Conservation (phyloP, 345 rosid genomes). For the Eucalyptus decipiens region DNA sequence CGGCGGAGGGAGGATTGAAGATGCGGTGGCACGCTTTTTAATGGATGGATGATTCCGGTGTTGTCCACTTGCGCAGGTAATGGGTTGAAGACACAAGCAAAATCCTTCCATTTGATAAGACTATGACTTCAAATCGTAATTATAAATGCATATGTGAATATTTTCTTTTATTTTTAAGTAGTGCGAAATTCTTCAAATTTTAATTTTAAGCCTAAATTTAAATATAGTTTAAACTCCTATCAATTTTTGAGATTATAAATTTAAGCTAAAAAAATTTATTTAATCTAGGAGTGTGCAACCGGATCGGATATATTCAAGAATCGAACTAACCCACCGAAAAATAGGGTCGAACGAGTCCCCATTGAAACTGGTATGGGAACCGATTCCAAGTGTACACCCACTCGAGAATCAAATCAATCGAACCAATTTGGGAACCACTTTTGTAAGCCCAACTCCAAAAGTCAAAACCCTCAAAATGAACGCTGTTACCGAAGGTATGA, state of each 20-base stretch:
- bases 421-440: no score
- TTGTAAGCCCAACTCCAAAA: no score
- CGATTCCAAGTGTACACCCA: no score
- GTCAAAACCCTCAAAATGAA: no score
- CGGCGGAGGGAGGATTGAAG: background rate
- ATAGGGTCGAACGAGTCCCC: accelerated
- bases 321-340: accelerated
- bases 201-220: background rate
- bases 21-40: background rate
- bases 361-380: accelerated
- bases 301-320: accelerated
- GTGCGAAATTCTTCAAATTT: no score
- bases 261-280: background rate
- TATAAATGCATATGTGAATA: background rate
- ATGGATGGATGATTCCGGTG: background rate
- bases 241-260: background rate
- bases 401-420: accelerated
- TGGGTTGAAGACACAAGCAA: accelerated
- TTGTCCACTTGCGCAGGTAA: background rate
- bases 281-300: accelerated
- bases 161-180: background rate
- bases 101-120: background rate
- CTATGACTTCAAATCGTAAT: background rate
- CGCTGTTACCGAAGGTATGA: accelerated
- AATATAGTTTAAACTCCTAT: background rate